Conservation (phyloP, 352 stramenopile genomes). For the Phytopythium vexans region DNA sequence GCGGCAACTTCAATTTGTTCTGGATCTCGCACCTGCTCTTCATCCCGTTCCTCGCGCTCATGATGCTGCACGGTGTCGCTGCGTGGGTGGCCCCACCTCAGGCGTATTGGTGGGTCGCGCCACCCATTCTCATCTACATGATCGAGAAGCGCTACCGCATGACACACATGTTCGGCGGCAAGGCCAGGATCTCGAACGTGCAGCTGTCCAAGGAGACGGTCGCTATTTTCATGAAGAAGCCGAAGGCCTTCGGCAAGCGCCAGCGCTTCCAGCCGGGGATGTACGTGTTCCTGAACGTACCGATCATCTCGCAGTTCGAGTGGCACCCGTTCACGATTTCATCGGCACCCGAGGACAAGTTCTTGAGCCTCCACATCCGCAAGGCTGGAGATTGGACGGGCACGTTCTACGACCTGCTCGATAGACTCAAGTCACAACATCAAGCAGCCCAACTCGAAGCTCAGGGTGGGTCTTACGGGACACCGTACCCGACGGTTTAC, state of each 20-base stretch:
- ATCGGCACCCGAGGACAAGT: constrained; percentile 70
- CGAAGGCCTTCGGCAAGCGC: constrained; percentile 38
- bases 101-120: constrained; percentile 51
- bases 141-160: constrained; percentile 63
- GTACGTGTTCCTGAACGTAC: constrained; percentile 86
- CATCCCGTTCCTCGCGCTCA: constrained; percentile 63
- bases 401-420: constrained; percentile 42
- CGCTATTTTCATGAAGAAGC: constrained; percentile 66
- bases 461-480: constrained; percentile 15
- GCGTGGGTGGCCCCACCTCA: constrained; percentile 57
- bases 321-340: constrained; percentile 91
- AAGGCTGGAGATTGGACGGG: constrained; percentile 69
- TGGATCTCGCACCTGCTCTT: constrained; percentile 69
- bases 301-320: constrained; percentile 66
- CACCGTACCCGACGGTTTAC: constrained; percentile 45
- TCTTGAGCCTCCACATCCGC: constrained; percentile 67
- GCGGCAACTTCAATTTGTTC: constrained; percentile 65
- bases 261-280: constrained; percentile 60
- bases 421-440: constrained; percentile 25
- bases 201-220: constrained; percentile 54
- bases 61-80: constrained; percentile 57
- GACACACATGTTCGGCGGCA: constrained; percentile 43
- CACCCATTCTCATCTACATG: constrained; percentile 53
- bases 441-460: constrained; percentile 22
- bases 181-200: constrained; percentile 43